Evolutionary conservation across 208 protist genomes (phyloP).

Genomic region (Phytomonas serpens): DNA sequence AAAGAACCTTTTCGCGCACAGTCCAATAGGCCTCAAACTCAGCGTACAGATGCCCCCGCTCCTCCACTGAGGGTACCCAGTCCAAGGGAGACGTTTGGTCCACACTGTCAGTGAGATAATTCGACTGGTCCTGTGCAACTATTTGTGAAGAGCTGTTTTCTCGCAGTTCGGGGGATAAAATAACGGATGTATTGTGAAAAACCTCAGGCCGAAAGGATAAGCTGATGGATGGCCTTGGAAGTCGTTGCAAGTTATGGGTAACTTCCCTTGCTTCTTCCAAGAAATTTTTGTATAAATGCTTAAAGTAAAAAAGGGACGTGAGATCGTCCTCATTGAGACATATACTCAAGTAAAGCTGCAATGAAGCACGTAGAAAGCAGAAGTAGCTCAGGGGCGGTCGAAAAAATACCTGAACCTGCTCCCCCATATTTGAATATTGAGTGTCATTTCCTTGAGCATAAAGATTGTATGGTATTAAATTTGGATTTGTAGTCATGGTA

Average conservation of each 20-base stretch:
- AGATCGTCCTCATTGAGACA: conserved; percentile 63
- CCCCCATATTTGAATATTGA: not conserved
- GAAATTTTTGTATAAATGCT: conserved; percentile 38
- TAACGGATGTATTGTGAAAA: not conserved
- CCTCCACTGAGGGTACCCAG: conserved; percentile 27
- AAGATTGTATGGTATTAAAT: conserved; percentile 10
- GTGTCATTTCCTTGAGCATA: not conserved
- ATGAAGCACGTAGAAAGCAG: conserved; percentile 37
- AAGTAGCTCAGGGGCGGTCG: conserved; percentile 57
- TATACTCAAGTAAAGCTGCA: conserved; percentile 54
- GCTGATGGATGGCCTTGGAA: not conserved
- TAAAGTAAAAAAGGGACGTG: conserved; percentile 41
- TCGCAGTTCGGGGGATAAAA: not conserved
- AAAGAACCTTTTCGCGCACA: conserved; percentile 29
- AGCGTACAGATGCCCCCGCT: conserved; percentile 23
- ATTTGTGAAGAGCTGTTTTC: not conserved
- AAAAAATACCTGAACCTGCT: conserved; percentile 45
- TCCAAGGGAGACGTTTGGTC: conserved; percentile 5
- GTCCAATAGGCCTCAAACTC: conserved; percentile 59
- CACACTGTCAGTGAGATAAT: conserved; percentile 3
- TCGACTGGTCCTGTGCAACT: not conserved
- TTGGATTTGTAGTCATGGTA: not conserved
- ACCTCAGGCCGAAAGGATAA: not conserved
- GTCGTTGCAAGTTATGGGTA: conserved; percentile 25
- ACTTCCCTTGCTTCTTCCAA: conserved; percentile 26